A percentile compares a stretch with the other conserved stretches of the same genome.
Evolutionary conservation across 257 asterid genomes (phyloP).

Genomic region (Gynochthodes officinalis): DNA sequence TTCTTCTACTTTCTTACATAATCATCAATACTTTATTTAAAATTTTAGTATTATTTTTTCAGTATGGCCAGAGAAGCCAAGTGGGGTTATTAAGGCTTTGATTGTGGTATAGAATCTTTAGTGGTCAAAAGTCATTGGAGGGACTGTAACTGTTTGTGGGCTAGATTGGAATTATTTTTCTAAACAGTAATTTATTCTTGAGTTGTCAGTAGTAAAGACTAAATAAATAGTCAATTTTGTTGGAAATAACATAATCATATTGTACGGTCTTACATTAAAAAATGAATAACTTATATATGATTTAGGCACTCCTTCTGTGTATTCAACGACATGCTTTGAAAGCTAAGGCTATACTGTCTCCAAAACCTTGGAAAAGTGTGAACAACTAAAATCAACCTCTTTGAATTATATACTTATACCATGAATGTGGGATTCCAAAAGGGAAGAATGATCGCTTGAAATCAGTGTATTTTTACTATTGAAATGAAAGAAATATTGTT

Average conservation of each 20-base stretch:
- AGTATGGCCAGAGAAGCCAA: not conserved
- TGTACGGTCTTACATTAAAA: slow-evolving; percentile 26
- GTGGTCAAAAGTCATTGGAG: slow-evolving; percentile 48
- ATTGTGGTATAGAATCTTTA: slow-evolving; percentile 27
- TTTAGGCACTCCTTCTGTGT: slow-evolving; percentile 17
- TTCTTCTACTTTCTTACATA: slow-evolving; percentile 11
- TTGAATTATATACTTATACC: not conserved
- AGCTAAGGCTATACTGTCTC: slow-evolving; percentile 25
- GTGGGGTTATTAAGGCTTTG: slow-evolving; percentile 23
- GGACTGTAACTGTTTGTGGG: slow-evolving; percentile 11
- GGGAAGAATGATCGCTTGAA: not conserved
- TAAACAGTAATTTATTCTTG: slow-evolving; percentile 8
- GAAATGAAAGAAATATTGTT: no score
- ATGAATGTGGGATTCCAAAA: not conserved
- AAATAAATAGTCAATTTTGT: not conserved
- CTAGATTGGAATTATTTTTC: slow-evolving; percentile 22
- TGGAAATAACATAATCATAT: not conserved
- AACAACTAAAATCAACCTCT: not conserved
- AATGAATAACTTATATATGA: not conserved
- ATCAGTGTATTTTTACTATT: no score
- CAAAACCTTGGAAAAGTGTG: not conserved
- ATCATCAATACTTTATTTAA: not conserved
- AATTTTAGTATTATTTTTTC: not conserved
- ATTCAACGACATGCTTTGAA: slow-evolving; percentile 27
- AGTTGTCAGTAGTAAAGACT: slow-evolving; percentile 12